phyloP scores from a whole-genome alignment of 2,329 filamentous ascomycete genomes.

The Hirsutella minnesotensis region DNA sequence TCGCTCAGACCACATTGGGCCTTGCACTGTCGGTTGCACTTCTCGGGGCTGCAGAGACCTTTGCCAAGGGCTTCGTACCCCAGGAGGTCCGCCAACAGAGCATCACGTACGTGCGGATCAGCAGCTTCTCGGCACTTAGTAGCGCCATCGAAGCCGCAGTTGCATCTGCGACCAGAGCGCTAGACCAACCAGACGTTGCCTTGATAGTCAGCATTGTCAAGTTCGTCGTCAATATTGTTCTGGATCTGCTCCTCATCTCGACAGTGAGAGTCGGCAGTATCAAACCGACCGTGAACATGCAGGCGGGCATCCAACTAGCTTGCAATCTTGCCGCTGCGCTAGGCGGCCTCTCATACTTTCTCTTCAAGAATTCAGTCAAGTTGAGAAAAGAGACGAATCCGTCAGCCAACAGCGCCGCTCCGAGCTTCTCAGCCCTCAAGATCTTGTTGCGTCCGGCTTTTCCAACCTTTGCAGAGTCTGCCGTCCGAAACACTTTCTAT shows the following conservation, averaged over 20 bases:
- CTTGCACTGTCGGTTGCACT: constrained; percentile 49
- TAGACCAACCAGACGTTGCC: constrained; percentile 60
- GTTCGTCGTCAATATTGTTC: constrained; percentile 53
- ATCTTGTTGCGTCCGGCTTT: constrained; percentile 44
- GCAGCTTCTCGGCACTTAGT: constrained; percentile 49
- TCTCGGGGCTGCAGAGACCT: constrained; percentile 35
- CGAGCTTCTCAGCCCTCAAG: constrained; percentile 30
- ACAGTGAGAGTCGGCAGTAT: constrained; percentile 46
- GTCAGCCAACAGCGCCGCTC: constrained; percentile 7
- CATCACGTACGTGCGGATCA: constrained; percentile 53
- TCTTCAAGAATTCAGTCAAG: constrained; percentile 20
- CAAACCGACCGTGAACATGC: constrained; percentile 48
- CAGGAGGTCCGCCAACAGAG: constrained; percentile 41
- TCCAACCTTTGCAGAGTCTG: constrained; percentile 51
- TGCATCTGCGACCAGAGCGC: constrained; percentile 45
- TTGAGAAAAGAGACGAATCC: not conserved
- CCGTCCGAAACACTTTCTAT: constrained; percentile 56
- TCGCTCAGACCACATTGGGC: constrained; percentile 47
- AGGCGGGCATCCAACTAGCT: constrained; percentile 50
- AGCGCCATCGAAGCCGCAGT: constrained; percentile 53
- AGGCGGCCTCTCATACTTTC: constrained; percentile 47
- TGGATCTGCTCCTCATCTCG: constrained; percentile 56
- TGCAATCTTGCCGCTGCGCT: constrained; percentile 46
- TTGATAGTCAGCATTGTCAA: constrained; percentile 52
- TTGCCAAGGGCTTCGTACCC: constrained; percentile 50